phyloP scores from a whole-genome alignment of 75 land plant species.

The Pseudotsuga menziesii region DNA sequence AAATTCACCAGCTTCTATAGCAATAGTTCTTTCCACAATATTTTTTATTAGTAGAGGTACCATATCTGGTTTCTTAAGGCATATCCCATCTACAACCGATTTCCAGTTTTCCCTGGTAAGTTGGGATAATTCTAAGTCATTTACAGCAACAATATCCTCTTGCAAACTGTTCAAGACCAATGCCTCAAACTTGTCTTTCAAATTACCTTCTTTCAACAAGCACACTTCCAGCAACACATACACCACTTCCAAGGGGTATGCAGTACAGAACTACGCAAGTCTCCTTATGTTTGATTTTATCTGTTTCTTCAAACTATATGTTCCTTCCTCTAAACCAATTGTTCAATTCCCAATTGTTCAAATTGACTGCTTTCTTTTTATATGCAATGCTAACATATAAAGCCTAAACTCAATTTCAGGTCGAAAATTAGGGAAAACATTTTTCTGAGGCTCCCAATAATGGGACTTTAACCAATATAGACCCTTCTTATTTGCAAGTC shows the following conservation, averaged over 20 bases:
- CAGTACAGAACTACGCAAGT: conserved; percentile 34
- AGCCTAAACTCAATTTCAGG: conserved; percentile 49
- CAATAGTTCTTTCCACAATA: conserved; percentile 35
- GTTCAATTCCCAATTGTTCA: conserved; percentile 5
- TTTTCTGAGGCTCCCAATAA: conserved; percentile 87
- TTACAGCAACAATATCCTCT: conserved; percentile 7
- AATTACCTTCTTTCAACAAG: conserved; percentile 23
- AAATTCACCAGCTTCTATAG: conserved; percentile 9
- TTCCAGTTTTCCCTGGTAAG: conserved; percentile 40
- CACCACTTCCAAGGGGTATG: conserved; percentile 48
- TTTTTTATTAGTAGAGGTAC: conserved; percentile 32
- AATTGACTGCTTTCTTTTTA: conserved; percentile 21
- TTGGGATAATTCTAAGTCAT: neutral
- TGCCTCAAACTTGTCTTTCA: neutral
- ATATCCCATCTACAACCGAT: conserved; percentile 30
- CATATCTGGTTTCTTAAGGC: conserved; percentile 50
- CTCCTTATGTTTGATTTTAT: conserved; percentile 23
- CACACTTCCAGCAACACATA: conserved; percentile 45
- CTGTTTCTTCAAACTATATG: conserved; percentile 32
- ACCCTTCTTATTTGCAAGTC: conserved; percentile 82
- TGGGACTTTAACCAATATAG: conserved; percentile 68
- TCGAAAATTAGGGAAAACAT: conserved; percentile 38
- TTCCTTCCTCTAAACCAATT: conserved; percentile 15
- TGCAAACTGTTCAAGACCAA: neutral
- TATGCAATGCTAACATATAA: conserved; percentile 20